Evolutionary conservation across 352 stramenopile species (phyloP).

Genomic region (Phytophthora citrophthora): DNA sequence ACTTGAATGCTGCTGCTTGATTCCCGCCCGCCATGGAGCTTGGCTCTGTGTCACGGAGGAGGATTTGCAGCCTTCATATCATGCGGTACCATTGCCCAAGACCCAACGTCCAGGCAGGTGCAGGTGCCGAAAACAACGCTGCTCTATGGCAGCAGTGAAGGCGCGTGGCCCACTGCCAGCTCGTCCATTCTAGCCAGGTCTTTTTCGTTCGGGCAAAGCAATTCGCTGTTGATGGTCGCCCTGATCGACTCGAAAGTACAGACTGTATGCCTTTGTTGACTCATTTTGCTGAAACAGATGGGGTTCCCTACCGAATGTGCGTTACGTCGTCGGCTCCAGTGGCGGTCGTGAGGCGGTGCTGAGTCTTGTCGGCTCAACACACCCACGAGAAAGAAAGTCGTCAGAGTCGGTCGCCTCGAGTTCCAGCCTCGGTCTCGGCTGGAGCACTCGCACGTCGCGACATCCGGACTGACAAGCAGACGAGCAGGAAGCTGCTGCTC

Average conservation of each 20-base stretch:
- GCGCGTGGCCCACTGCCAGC: background rate
- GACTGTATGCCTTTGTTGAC: constrained; percentile 13
- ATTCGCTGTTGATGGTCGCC: background rate
- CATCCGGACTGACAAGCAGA: constrained; percentile 26
- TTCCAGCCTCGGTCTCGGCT: background rate
- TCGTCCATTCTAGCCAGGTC: background rate
- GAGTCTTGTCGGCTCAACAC: constrained; percentile 18
- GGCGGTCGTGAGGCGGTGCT: constrained; percentile 7
- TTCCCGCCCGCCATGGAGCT: constrained; percentile 5
- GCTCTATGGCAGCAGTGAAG: constrained; percentile 3
- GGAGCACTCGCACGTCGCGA: constrained; percentile 16
- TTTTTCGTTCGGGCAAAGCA: background rate
- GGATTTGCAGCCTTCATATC: constrained; percentile 3
- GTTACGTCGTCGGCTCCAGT: constrained; percentile 15
- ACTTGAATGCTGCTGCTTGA: constrained; percentile 19
- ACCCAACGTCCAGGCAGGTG: background rate
- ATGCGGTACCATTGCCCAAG: background rate
- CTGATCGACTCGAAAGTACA: background rate
- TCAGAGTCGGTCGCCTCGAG: constrained; percentile 7
- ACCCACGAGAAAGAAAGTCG: constrained; percentile 15
- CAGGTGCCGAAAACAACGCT: constrained; percentile 3
- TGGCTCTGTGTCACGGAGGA: background rate
- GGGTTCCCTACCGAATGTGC: constrained; percentile 4
- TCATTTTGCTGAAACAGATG: constrained; percentile 20
- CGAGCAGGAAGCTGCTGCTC: constrained; percentile 6